These are phyloP conservation scores for Kodamaea kakaduensis DNA, from an alignment of 805 yeast genomes.

Conservation along the genomic window DNA sequence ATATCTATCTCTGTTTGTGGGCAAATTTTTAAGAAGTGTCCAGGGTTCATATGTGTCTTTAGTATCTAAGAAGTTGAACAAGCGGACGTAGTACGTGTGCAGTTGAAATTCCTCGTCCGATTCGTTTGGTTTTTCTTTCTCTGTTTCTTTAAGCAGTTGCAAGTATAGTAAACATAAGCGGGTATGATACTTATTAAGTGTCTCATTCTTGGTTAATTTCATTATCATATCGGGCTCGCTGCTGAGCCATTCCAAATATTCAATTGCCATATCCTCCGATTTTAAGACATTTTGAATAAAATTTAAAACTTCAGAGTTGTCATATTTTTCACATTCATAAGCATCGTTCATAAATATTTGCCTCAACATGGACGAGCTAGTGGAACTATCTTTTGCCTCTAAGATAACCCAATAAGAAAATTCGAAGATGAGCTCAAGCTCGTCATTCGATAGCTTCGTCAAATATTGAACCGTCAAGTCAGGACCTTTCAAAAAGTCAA, in stretches of 20 bases:
- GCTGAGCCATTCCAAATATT: conserved; percentile 46
- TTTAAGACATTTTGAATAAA: conserved; percentile 36
- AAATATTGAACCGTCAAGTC: conserved; percentile 52
- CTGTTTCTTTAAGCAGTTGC: conserved; percentile 17
- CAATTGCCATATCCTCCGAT: conserved; percentile 21
- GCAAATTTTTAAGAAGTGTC: conserved; percentile 32
- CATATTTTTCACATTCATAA: conserved; percentile 54
- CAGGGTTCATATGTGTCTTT: conserved; percentile 35
- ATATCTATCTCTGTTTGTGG: conserved; percentile 28
- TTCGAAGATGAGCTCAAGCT: conserved; percentile 53
- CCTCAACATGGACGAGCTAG: conserved; percentile 26
- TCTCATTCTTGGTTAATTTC: conserved; percentile 12
- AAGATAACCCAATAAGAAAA: conserved; percentile 52
- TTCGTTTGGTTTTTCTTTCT: conserved; percentile 8
- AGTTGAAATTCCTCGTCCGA: conserved; percentile 11
- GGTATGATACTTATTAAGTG: conserved; percentile 30
- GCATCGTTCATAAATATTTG: conserved; percentile 64
- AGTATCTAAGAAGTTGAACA: conserved; percentile 28
- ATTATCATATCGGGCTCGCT: conserved; percentile 33
- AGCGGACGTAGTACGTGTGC: conserved; percentile 25
- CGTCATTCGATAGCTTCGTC: conserved; percentile 46
- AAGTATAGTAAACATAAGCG: conserved; percentile 32
- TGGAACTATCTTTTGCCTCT: conserved; percentile 13
- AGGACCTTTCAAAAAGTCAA: conserved; percentile 34
- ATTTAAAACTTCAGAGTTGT: conserved; percentile 50